Evolutionary conservation across 306 rosid species (phyloP).

Genomic region (Erythrophleum fordii): DNA sequence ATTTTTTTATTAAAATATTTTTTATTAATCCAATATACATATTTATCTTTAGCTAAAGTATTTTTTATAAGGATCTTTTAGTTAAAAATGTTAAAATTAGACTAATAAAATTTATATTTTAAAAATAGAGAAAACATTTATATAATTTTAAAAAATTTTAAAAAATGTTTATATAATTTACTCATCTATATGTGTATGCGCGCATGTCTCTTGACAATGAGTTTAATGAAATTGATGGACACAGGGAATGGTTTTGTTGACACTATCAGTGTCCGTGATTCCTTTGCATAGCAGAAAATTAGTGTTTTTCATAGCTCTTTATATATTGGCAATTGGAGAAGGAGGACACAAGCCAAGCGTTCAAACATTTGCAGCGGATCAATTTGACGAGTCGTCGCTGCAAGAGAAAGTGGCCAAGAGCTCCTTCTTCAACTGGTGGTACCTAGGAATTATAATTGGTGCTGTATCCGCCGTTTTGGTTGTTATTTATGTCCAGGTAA

Average conservation of each 20-base stretch:
- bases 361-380: conserved; percentile 65
- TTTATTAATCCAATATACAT: too few relatives aligned
- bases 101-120: too few relatives aligned
- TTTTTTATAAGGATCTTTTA: too few relatives aligned
- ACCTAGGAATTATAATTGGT: conserved; percentile 43
- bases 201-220: too few relatives aligned
- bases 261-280: conserved; percentile 42
- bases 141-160: too few relatives aligned
- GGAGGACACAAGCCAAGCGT: conserved; percentile 64
- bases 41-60: too few relatives aligned
- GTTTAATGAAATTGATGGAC: too few relatives aligned
- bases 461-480: conserved; percentile 31
- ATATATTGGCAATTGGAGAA: conserved; percentile 50
- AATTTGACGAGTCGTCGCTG: conserved; percentile 45
- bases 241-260: conserved; percentile 46
- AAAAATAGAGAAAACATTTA: too few relatives aligned
- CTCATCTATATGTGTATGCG: too few relatives aligned
- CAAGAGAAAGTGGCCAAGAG: conserved; percentile 46
- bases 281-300: conserved; percentile 7
- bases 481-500: conserved; percentile 46
- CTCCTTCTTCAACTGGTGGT: conserved; percentile 67
- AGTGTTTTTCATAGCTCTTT: conserved; percentile 40
- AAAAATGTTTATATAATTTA: too few relatives aligned
- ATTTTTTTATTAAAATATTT: too few relatives aligned
- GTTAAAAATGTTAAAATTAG: too few relatives aligned